These are phyloP conservation scores for Monosporascus sp. DNA, from an alignment of 2,329 filamentous ascomycete species.

Conservation along the genomic window DNA sequence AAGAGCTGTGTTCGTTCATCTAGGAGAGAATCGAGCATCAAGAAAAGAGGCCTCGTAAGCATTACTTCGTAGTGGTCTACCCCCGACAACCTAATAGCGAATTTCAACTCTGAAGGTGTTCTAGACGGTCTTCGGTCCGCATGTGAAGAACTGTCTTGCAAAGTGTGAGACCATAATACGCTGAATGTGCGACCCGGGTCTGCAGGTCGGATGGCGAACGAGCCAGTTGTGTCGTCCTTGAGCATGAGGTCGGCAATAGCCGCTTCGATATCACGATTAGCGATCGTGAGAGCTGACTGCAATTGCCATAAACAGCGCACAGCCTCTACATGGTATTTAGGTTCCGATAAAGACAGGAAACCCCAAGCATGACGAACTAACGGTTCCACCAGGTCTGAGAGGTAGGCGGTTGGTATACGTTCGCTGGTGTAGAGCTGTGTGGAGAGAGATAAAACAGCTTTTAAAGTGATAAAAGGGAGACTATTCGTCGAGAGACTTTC, in stretches of 20 bases:
- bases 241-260: constrained; percentile 68
- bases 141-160: constrained; percentile 51
- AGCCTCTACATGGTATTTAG: constrained; percentile 92
- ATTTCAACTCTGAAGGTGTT: constrained; percentile 29
- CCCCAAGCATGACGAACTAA: constrained; percentile 72
- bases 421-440: constrained; percentile 51
- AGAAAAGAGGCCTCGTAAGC: constrained; percentile 73
- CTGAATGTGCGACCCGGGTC: constrained; percentile 66
- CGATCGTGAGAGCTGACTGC: constrained; percentile 63
- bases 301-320: constrained; percentile 82
- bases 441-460: constrained; percentile 52
- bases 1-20: constrained; percentile 70
- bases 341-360: constrained; percentile 73
- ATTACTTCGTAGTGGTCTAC: constrained; percentile 65
- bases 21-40: constrained; percentile 72
- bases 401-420: constrained; percentile 45
- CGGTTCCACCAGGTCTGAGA: constrained; percentile 59
- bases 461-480: constrained; percentile 51
- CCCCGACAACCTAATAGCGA: constrained; percentile 42
- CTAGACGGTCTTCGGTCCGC: constrained; percentile 37
- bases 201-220: constrained; percentile 42
- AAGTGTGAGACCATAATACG: constrained; percentile 76
- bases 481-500: constrained; percentile 35
- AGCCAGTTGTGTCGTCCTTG: constrained; percentile 41
- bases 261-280: constrained; percentile 73